These are phyloP conservation scores for Serpula lacrymans DNA, from an alignment of 768 basidiomycete genomes.

Conservation along the genomic window DNA sequence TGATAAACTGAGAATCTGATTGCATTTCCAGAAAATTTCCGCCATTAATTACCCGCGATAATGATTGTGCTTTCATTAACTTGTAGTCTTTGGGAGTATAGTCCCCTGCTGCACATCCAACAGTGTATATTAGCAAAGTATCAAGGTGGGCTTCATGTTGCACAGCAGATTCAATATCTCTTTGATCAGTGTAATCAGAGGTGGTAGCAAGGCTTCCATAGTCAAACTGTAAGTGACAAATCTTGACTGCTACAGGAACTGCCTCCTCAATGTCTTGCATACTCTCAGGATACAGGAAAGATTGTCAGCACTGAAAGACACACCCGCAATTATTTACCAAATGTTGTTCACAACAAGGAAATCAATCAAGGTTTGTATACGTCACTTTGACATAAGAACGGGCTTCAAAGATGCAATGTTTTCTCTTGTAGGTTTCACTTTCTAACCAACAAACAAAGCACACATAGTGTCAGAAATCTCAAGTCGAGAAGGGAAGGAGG, in stretches of 20 bases:
- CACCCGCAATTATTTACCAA: not conserved
- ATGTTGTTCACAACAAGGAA: not conserved
- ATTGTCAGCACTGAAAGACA: not conserved
- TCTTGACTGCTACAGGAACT: not conserved
- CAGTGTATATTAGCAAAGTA: not conserved
- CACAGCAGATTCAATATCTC: no score
- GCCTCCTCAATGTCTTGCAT: not conserved
- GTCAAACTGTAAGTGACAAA: not conserved
- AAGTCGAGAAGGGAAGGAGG: not conserved
- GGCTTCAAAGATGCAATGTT: no score
- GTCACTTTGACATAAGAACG: no score
- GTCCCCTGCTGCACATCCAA: constrained; percentile 5
- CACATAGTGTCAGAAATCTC: constrained; percentile 17
- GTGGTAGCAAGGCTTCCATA: not conserved
- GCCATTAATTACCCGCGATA: not conserved
- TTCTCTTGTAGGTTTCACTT: no score
- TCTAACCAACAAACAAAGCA: constrained; percentile 13
- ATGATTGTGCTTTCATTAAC: constrained; percentile 6
- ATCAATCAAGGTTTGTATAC: no score
- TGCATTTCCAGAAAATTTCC: not conserved
- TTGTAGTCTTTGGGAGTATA: constrained; percentile 6
- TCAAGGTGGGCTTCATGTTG: no score
- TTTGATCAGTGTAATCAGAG: not conserved
- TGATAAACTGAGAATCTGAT: no score
- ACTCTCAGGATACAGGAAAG: not conserved